Percentiles rank a stretch among this genome's conserved stretches.
These are phyloP conservation scores for Microdochium bolleyi DNA, from an alignment of 2,329 filamentous ascomycete species.

Conservation along the genomic window DNA sequence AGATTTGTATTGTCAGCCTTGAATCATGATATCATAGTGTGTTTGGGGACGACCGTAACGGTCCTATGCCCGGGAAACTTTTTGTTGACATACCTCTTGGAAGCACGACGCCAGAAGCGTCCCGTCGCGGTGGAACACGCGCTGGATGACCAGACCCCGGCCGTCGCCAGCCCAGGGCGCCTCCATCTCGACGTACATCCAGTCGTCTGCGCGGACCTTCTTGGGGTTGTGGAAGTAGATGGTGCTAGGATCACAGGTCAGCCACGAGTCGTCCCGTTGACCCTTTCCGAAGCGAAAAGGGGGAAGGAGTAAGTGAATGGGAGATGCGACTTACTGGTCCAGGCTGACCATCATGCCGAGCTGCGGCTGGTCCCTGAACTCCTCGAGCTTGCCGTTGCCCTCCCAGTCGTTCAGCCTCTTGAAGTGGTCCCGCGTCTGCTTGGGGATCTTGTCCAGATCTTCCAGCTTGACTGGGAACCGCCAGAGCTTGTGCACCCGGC, in stretches of 20 bases:
- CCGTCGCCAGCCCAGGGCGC: conserved; percentile 76
- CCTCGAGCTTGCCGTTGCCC: conserved; percentile 36
- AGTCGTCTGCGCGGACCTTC: conserved; percentile 56
- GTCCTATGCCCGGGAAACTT: too few species aligned
- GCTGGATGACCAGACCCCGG: conserved; percentile 66
- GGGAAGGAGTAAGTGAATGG: background rate
- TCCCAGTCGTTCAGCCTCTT: conserved; percentile 31
- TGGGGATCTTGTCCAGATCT: conserved; percentile 42
- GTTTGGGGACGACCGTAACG: conserved; percentile 3
- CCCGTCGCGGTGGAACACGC: conserved; percentile 64
- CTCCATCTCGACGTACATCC: conserved; percentile 75
- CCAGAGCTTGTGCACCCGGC: conserved; percentile 73
- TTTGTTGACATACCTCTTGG: conserved; percentile 70
- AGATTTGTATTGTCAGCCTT: background rate
- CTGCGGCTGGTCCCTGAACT: conserved; percentile 42
- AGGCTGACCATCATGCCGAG: conserved; percentile 82
- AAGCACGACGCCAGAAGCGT: conserved; percentile 70
- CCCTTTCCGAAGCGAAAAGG: background rate
- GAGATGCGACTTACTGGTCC: conserved; percentile 45
- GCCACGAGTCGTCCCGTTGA: background rate
- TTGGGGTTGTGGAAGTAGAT: conserved; percentile 60
- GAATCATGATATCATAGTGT: background rate
- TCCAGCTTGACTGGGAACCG: conserved; percentile 53
- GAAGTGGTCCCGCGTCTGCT: conserved; percentile 28
- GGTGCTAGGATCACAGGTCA: conserved; percentile 21